A percentile compares a stretch with the other conserved stretches of the same genome.
Conservation (phyloP, 306 rosid species). For the Vigna reflexopilosa region DNA sequence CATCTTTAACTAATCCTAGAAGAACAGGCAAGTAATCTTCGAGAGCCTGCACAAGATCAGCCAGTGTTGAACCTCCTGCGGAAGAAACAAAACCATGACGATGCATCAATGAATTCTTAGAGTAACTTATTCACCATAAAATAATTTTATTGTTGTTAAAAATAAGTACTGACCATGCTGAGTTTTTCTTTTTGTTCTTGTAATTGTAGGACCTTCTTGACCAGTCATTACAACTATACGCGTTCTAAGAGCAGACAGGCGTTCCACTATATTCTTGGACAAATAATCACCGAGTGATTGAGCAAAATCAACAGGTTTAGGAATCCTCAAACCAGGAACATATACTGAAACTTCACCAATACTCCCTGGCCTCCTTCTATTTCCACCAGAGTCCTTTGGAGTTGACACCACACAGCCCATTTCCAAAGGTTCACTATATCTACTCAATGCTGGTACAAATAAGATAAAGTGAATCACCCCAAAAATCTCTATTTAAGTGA, state of each 20-base stretch:
- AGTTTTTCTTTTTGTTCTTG: constrained; percentile 89
- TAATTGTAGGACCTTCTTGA: constrained; percentile 93
- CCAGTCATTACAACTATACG: constrained; percentile 94
- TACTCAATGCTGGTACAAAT: constrained; percentile 46
- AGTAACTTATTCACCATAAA: constrained; percentile 27
- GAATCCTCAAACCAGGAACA: constrained; percentile 95
- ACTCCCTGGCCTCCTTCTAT: constrained; percentile 87
- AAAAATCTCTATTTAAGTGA: constrained; percentile 31
- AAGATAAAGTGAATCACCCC: constrained; percentile 48
- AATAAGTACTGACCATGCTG: constrained; percentile 75
- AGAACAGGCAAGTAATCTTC: constrained; percentile 95
- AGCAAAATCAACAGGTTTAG: constrained; percentile 90
- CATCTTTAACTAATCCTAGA: constrained; percentile 93
- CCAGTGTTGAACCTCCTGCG: constrained; percentile 89
- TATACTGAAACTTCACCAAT: constrained; percentile 94
- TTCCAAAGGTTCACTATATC: constrained; percentile 52
- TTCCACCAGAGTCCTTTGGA: constrained; percentile 78
- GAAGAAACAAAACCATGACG: constrained; percentile 45
- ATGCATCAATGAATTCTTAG: constrained; percentile 44
- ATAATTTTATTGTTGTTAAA: constrained; percentile 36
- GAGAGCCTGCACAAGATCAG: constrained; percentile 89
- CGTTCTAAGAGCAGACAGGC: constrained; percentile 85
- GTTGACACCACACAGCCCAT: constrained; percentile 93
- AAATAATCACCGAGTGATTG: constrained; percentile 73
- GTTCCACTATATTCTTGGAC: constrained; percentile 84